Base-by-base conservation (phyloP, 179 eudicot species). In the Amaranthus tricolor region DNA sequence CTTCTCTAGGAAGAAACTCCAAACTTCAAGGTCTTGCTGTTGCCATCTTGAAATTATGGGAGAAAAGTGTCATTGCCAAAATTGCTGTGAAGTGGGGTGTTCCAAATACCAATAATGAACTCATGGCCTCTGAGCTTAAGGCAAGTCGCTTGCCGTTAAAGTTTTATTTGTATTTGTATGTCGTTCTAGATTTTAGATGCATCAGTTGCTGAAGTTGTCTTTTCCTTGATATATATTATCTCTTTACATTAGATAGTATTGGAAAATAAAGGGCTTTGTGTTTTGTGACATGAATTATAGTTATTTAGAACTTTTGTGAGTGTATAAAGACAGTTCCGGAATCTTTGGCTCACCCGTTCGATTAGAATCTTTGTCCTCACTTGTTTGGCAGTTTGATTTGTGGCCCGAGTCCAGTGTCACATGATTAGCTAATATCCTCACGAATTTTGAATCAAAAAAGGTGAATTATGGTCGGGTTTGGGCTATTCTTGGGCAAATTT, bases 61-160 rank as follows among this genome's bases (percentile, higher is more conserved):
- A 91, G 89, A 93, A 80, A 82, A 85, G 90, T 80, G 83, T 88
- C 77, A 89, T 89, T 56, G 96, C 89, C 74, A 96, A 96, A 82
- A 89, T 96, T 76, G 98, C 99, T 82, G 72, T 96, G 51, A 96
- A 96, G 79, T 91, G 86, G 89, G 99, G 99, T 53, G 83, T 79
- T 70, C 98, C 71, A 24, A 93, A 96, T 83, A 91, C 98, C 20
- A 79, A 80, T 80, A 88, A 96, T 81, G 91, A 91, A 82, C 90
- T 88, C 83, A 93, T 96, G 98, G 98, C 99, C 69, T 69, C 88
- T 57, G 97, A 96, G 80, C 91, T 96, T 60, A 93, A 93, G 98
- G 99, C 85, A 90, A 83, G 97, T 85, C 62, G 7, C 55, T n/a
- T 61, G 11, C 40, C 74, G n/a, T 73, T 40, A 31, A 52, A 15